Conservation (phyloP, 805 yeast genomes). For the Barnettozyma botsteinii region DNA sequence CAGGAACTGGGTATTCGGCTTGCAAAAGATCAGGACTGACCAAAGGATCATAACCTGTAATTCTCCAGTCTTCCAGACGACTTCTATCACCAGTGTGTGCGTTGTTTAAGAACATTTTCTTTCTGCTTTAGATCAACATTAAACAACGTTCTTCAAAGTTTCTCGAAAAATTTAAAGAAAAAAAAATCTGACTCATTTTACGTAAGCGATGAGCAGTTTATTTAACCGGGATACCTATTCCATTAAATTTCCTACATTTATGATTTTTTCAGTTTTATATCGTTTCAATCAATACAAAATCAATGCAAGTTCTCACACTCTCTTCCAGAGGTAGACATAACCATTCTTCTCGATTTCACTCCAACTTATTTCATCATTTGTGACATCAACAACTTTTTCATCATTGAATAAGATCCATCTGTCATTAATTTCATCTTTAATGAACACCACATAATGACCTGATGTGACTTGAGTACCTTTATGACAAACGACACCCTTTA, state of each 20-base stretch:
- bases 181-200: not conserved
- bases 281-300: too few relatives aligned
- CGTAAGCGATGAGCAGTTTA: constrained; percentile 1
- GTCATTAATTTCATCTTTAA: constrained; percentile 36
- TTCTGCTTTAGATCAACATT: not conserved
- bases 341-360: constrained; percentile 37
- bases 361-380: constrained; percentile 29
- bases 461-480: constrained; percentile 83
- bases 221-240: too few relatives aligned
- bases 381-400: constrained; percentile 70
- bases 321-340: constrained; percentile 37
- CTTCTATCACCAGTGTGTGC: constrained; percentile 78
- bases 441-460: constrained; percentile 82
- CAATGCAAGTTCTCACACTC: not conserved
- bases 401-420: constrained; percentile 79
- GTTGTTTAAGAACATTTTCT: constrained; percentile 79
- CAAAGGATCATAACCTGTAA: constrained; percentile 87
- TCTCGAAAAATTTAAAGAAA: not conserved
- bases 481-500: constrained; percentile 72
- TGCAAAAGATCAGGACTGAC: constrained; percentile 94
- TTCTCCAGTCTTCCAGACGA: constrained; percentile 72
- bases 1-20: constrained; percentile 71
- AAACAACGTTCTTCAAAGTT: too few relatives aligned
- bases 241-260: too few relatives aligned
- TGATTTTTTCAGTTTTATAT: too few relatives aligned